Conservation (phyloP, 179 eudicot genomes). For the Heliamphora pulchella region DNA sequence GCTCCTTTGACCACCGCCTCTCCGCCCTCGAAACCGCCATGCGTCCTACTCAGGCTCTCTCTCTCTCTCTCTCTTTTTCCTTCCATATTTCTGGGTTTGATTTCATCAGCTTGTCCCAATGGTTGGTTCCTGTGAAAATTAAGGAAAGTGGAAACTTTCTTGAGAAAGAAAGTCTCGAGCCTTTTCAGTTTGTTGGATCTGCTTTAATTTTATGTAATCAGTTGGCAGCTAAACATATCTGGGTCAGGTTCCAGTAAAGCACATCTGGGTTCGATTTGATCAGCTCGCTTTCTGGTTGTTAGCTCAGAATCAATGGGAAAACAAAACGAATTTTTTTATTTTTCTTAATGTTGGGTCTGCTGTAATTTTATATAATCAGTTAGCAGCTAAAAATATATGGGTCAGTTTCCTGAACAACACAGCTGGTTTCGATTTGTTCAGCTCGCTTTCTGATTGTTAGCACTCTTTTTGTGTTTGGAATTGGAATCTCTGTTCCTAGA, state of each 20-base stretch:
- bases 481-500: background rate
- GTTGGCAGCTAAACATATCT: background rate
- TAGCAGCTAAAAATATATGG: too few relatives aligned
- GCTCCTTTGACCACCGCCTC: conserved; percentile 79
- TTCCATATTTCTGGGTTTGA: background rate
- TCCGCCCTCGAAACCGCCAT: conserved; percentile 87
- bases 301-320: background rate
- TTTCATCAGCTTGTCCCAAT: background rate
- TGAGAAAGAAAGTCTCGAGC: background rate
- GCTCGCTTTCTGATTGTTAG: too few relatives aligned
- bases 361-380: too few relatives aligned
- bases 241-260: background rate
- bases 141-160: background rate
- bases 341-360: too few relatives aligned
- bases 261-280: conserved; percentile 9
- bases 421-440: too few relatives aligned
- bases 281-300: background rate
- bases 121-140: background rate
- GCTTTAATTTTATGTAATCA: background rate
- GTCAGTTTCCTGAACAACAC: too few relatives aligned
- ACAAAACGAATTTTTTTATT: background rate
- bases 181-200: background rate
- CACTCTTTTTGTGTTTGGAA: background rate
- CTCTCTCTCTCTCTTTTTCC: background rate
- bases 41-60: conserved; percentile 70